Base-by-base conservation (phyloP, 2,329 filamentous ascomycete species). In the Aspergillus candidus region DNA sequence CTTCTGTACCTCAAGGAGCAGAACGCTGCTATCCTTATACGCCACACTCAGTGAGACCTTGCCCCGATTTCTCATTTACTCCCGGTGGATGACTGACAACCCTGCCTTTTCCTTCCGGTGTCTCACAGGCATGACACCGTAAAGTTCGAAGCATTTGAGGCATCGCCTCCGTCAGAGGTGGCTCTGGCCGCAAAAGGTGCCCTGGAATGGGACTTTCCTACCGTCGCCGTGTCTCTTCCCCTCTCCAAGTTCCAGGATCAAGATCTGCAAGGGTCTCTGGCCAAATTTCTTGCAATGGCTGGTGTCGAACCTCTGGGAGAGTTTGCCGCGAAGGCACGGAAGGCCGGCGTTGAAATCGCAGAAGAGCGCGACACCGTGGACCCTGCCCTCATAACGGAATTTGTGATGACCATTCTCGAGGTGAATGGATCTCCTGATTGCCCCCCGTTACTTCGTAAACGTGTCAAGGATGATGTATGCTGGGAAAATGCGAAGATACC, bases 401-500 rank as follows among this genome's bases (percentile, higher is more conserved):
- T 84, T 46, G 67, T 86, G 7, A 77, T 84, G 63, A 72, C 78
- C 0, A 57, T 86, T 0, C 60, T 87, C 0, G 74, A 80, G 52
- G 74, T 71, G 0, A 67, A 76, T 6, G 82, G 82, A 0, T 43
- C 55, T 0, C 51, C 64, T 0, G 46, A 66, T 0, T 42, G 60
- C 1, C 62, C 72, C 0, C 50, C 62, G 0, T 17, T 67, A 0
- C 56, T 84, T 1, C 66, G 66, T 0, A 87, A 87, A 55, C 69
- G 75, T 2, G 72, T 85, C 0, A 71, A 78, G 0, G 83, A 86
- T 39, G 80, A 84, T n/a, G 74, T 84, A 0, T 71, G 70, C 11
- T 73, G 78, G 57, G 56, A 63, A 1, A 56, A 72, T 1, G 67
- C 71, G 0, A 60, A 71, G 1, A 56, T 68, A 0, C 82, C 82